phyloP scores from a whole-genome alignment of 2,329 filamentous ascomycete genomes.

The Stemphylium vesicarium region DNA sequence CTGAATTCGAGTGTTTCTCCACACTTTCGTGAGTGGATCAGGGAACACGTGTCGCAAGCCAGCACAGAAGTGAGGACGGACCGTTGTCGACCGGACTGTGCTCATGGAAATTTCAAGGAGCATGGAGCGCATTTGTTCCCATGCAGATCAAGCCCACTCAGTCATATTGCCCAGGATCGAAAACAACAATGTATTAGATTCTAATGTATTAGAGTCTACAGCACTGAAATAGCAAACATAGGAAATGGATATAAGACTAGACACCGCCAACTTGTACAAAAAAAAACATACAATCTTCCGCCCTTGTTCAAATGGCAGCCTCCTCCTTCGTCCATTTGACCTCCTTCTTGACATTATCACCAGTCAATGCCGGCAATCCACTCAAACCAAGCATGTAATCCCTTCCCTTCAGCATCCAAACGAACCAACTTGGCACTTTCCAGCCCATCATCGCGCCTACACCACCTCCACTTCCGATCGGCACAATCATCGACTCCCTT shows the following conservation, averaged over 20 bases:
- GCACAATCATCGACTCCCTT: conserved; percentile 39
- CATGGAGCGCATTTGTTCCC: no score
- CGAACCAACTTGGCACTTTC: conserved; percentile 46
- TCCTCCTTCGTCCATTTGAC: conserved; percentile 34
- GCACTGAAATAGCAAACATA: neutral
- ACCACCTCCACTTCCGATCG: conserved; percentile 41
- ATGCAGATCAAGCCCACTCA: no score
- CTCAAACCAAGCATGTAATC: conserved; percentile 47
- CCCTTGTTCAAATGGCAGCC: conserved; percentile 20
- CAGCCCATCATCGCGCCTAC: conserved; percentile 49
- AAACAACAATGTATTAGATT: neutral
- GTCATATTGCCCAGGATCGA: no score
- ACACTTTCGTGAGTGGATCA: neutral
- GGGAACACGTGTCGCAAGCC: neutral
- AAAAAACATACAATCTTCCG: no score
- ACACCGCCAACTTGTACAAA: neutral
- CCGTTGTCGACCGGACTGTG: neutral
- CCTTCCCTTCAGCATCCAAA: conserved; percentile 51
- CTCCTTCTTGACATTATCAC: conserved; percentile 35
- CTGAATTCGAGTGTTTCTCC: neutral
- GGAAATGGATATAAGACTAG: neutral
- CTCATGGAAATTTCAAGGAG: neutral
- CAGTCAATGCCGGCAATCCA: conserved; percentile 17
- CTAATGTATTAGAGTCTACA: neutral
- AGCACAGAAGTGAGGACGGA: neutral